Evolutionary conservation across 257 asterid genomes (phyloP).

Genomic region (Solanum ossicruentum): DNA sequence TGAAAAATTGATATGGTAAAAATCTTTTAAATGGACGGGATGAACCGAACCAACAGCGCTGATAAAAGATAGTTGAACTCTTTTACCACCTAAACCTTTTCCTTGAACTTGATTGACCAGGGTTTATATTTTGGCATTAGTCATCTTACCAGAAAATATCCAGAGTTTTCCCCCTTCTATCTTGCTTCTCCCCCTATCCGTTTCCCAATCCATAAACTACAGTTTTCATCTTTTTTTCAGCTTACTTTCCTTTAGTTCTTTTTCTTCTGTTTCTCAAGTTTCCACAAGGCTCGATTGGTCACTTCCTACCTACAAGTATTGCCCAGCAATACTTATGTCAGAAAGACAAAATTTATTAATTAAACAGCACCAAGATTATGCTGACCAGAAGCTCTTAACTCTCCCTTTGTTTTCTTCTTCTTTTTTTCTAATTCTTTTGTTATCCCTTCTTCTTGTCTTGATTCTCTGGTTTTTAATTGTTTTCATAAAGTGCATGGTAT

Average conservation of each 20-base stretch:
- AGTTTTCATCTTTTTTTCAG: not conserved
- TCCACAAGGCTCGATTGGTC: not conserved
- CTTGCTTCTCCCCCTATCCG: not conserved
- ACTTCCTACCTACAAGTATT: not conserved
- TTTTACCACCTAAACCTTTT: not conserved
- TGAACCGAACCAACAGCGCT: not conserved
- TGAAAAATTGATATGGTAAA: not conserved
- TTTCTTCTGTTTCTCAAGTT: not conserved
- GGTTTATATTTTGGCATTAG: not conserved
- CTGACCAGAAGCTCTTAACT: not conserved
- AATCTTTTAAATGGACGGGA: not conserved
- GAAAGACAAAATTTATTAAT: not conserved
- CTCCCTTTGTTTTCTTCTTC: not conserved
- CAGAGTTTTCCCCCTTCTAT: not conserved
- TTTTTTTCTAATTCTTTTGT: not conserved
- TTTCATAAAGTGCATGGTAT: not conserved
- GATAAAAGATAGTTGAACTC: not conserved
- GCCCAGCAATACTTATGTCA: not conserved
- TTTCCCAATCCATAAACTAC: not conserved
- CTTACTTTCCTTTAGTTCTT: not conserved
- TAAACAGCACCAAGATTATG: not conserved
- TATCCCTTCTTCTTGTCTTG: not conserved
- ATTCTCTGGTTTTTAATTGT: not conserved
- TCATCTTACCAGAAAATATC: not conserved
- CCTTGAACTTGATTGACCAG: not conserved